A percentile compares a stretch with the other conserved stretches of the same genome.
phyloP scores from a whole-genome alignment of 208 protist species.

The Angomonas ambiguus region DNA sequence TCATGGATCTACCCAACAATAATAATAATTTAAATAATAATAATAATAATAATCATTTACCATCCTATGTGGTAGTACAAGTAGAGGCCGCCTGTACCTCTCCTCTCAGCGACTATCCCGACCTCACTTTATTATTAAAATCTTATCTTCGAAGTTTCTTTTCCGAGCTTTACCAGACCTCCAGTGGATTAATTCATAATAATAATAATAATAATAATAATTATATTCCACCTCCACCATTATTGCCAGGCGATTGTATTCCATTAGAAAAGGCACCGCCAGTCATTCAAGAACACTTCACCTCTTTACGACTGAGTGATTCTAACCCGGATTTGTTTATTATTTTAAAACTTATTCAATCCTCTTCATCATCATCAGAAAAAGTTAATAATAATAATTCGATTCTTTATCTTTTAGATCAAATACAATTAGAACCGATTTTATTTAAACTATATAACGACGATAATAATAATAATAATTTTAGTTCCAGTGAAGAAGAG shows the following conservation, averaged over 20 bases:
- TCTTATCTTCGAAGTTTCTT: neutral
- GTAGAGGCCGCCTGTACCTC: neutral
- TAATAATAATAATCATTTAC: no score
- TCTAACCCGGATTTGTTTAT: neutral
- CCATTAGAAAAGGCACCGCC: neutral
- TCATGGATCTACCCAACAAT: no score
- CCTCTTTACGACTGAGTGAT: neutral
- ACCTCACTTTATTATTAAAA: neutral
- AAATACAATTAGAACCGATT: neutral
- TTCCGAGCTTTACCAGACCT: neutral
- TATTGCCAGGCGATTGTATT: neutral
- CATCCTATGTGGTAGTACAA: no score
- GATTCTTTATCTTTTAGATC: neutral
- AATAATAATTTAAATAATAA: no score
- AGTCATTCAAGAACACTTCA: neutral
- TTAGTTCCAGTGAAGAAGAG: neutral
- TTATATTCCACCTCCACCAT: neutral
- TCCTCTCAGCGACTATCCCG: neutral
- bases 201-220: slow-evolving; percentile 1
- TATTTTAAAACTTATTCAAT: neutral
- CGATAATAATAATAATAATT: slow-evolving; percentile 12
- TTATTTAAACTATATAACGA: neutral
- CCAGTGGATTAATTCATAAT: no score
- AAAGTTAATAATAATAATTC: slow-evolving; percentile 1
- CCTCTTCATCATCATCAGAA: no score